Percentiles rank a stretch among this genome's conserved stretches.
Conservation (phyloP, 257 asterid species). For the Solanum bulbocastanum region DNA sequence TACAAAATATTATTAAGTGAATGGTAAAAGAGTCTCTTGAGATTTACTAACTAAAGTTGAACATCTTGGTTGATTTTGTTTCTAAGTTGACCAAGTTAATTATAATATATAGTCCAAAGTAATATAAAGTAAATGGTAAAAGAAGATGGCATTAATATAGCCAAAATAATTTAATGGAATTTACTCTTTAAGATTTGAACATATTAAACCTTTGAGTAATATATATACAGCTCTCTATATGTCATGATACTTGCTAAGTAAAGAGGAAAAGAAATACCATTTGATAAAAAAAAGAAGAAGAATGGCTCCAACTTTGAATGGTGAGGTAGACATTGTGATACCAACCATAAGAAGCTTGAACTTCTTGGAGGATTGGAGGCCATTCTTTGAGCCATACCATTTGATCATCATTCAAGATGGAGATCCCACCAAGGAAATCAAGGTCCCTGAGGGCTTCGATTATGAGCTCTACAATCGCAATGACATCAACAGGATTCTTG, state of each 20-base stretch:
- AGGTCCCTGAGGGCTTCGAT: conserved; percentile 32
- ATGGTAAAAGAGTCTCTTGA: not conserved
- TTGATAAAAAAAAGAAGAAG: not conserved
- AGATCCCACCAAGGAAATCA: conserved; percentile 20
- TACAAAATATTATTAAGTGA: not conserved
- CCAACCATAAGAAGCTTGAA: conserved; percentile 33
- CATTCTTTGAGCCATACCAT: conserved; percentile 33
- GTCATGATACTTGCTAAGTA: not conserved
- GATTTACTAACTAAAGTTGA: not conserved
- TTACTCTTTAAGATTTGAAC: not conserved
- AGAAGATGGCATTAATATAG: not conserved
- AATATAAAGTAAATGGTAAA: not conserved
- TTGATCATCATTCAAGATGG: conserved; percentile 40
- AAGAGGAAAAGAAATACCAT: not conserved
- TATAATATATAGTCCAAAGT: not conserved
- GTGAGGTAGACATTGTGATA: conserved; percentile 34
- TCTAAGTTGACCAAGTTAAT: not conserved
- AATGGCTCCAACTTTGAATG: conserved; percentile 16
- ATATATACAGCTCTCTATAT: not conserved
- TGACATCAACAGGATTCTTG: conserved; percentile 26
- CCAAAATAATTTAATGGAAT: not conserved
- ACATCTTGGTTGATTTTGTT: not conserved
- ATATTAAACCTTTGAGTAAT: not conserved
- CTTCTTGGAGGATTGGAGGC: conserved; percentile 35
- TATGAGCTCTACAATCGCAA: conserved; percentile 31